These are phyloP conservation scores for Eimeria acervulina DNA, from an alignment of 169 alveolate species.

Conservation along the genomic window DNA sequence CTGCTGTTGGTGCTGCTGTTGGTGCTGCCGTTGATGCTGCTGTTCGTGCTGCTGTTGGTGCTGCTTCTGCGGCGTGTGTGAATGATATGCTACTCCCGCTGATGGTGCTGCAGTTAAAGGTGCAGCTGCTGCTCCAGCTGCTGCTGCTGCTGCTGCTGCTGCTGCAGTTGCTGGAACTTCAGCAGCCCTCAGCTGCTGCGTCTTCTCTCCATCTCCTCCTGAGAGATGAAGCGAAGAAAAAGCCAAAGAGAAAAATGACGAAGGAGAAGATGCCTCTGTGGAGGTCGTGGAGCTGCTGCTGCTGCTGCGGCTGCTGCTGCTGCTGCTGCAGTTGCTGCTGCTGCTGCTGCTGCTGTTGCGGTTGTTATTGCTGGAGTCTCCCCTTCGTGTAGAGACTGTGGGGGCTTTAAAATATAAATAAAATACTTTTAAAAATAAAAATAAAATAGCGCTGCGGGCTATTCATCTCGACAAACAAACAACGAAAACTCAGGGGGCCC, in stretches of 20 bases:
- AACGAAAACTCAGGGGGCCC: neutral
- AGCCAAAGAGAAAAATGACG: neutral
- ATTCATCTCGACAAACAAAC: neutral
- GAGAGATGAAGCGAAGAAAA: neutral
- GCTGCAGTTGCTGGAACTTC: neutral
- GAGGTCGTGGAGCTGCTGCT: neutral
- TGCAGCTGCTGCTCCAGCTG: slow-evolving; percentile 16
- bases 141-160: slow-evolving; percentile 46
- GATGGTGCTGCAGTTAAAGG: neutral
- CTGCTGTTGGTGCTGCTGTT: too few species aligned
- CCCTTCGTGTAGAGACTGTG: neutral
- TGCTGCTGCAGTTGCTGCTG: neutral
- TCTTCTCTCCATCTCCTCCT: neutral
- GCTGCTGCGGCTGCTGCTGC: too few species aligned
- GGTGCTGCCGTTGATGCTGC: neutral
- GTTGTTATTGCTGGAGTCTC: neutral
- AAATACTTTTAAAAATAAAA: neutral
- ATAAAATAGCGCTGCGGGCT: too few species aligned
- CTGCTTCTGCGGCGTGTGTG: slow-evolving; percentile 10
- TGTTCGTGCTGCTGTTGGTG: neutral
- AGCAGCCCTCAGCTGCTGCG: neutral
- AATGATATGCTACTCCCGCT: neutral
- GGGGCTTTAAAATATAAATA: neutral
- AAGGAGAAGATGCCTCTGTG: neutral
- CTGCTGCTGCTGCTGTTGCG: slow-evolving; percentile 8